Conservation (phyloP, 352 stramenopile genomes). For the Thalassiosira exigua region DNA sequence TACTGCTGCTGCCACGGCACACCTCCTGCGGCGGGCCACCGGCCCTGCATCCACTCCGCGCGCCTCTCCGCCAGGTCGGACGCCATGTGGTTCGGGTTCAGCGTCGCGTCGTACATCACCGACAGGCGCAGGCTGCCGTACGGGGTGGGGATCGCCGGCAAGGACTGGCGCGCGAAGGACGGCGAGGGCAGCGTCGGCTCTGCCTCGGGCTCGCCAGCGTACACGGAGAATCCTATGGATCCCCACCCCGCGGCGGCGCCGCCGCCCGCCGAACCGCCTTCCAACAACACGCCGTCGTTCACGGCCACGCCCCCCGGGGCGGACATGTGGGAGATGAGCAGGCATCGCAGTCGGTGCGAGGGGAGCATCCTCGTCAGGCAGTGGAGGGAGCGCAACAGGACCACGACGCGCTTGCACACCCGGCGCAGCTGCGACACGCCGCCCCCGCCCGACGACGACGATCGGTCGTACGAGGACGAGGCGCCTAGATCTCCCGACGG, state of each 20-base stretch:
- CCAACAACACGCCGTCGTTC: too few relatives aligned
- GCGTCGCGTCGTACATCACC: constrained; percentile 58
- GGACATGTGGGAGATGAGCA: constrained; percentile 3
- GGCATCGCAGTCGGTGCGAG: constrained; percentile 52
- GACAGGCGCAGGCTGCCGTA: constrained; percentile 36
- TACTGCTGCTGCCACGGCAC: constrained; percentile 10
- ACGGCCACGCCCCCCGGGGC: neutral
- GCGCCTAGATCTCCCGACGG: neutral
- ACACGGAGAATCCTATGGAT: constrained; percentile 40
- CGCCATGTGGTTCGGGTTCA: constrained; percentile 41
- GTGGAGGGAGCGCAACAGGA: constrained; percentile 70
- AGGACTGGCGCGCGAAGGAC: constrained; percentile 35
- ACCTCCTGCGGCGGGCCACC: neutral
- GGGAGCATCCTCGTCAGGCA: constrained; percentile 71
- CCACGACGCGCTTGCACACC: constrained; percentile 75
- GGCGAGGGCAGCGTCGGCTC: constrained; percentile 29
- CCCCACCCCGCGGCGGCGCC: constrained; percentile 10
- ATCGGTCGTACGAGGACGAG: constrained; percentile 6
- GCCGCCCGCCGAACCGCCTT: neutral
- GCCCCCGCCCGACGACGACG: neutral
- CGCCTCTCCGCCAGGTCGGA: constrained; percentile 18
- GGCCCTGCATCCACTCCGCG: constrained; percentile 14
- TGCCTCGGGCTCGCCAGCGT: too few relatives aligned
- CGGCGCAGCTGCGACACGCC: constrained; percentile 52
- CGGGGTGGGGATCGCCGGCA: constrained; percentile 35